Conservation (phyloP, 495 filamentous ascomycete species). For the Penicillium tannophilum region DNA sequence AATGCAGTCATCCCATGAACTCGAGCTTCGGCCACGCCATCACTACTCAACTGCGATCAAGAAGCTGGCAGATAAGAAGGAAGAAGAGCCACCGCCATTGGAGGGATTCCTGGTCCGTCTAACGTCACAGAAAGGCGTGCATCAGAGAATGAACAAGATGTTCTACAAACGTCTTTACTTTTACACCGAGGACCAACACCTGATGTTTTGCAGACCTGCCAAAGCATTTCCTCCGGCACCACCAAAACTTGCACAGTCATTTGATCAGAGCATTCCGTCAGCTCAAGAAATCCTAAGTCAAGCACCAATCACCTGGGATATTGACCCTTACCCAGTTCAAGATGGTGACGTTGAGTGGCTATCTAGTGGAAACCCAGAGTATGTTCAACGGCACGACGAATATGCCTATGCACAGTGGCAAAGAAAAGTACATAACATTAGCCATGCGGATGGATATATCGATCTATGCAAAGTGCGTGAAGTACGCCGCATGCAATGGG, state of each 20-base stretch:
- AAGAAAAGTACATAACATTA: conserved; percentile 61
- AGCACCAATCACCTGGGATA: conserved; percentile 62
- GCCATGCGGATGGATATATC: conserved; percentile 66
- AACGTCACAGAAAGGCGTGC: conserved; percentile 63
- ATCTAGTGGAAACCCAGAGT: conserved; percentile 42
- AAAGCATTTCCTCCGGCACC: conserved; percentile 66
- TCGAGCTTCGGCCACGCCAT: conserved; percentile 69
- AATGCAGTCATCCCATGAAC: conserved; percentile 73
- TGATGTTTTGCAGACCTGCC: conserved; percentile 68
- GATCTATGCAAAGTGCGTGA: conserved; percentile 60
- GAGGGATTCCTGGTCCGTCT: conserved; percentile 75
- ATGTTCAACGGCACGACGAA: conserved; percentile 54
- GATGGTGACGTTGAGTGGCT: conserved; percentile 63
- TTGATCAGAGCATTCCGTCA: conserved; percentile 52
- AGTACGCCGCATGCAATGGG: conserved; percentile 56
- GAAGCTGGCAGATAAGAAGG: conserved; percentile 38
- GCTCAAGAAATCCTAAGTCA: conserved; percentile 58
- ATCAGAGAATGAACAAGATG: conserved; percentile 63
- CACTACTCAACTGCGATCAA: conserved; percentile 65
- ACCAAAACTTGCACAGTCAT: conserved; percentile 49
- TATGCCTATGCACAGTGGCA: conserved; percentile 64
- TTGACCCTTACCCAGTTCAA: conserved; percentile 63
- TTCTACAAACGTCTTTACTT: conserved; percentile 75
- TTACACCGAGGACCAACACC: conserved; percentile 66
- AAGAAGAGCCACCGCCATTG: conserved; percentile 63